phyloP scores from a whole-genome alignment of 306 rosid genomes.

The Rubus parviflorus region DNA sequence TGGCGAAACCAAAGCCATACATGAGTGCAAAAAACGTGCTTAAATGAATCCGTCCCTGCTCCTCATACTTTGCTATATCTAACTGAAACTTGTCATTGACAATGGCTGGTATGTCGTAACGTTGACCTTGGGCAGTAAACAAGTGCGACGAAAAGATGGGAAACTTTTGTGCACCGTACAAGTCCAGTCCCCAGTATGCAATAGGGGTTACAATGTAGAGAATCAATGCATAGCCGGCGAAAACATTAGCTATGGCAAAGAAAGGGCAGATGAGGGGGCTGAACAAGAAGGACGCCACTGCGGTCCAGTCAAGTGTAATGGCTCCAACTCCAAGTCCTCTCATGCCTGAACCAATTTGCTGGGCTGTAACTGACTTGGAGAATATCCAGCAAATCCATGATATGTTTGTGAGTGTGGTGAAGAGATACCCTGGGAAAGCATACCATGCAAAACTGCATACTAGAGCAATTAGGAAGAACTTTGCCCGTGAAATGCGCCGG shows the following conservation, averaged over 20 bases:
- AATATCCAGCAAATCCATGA: slow-evolving; percentile 84
- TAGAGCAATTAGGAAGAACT: slow-evolving; percentile 71
- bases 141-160: slow-evolving; percentile 80
- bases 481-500: slow-evolving; percentile 45
- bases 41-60: slow-evolving; percentile 62
- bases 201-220: slow-evolving; percentile 51
- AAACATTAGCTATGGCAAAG: slow-evolving; percentile 69
- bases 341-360: slow-evolving; percentile 85
- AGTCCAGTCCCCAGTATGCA: slow-evolving; percentile 65
- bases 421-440: slow-evolving; percentile 64
- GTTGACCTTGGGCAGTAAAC: slow-evolving; percentile 58
- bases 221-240: slow-evolving; percentile 49
- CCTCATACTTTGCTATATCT: slow-evolving; percentile 35
- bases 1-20: slow-evolving; percentile 78
- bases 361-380: slow-evolving; percentile 79
- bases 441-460: slow-evolving; percentile 74
- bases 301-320: slow-evolving; percentile 68
- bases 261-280: slow-evolving; percentile 80
- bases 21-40: slow-evolving; percentile 68
- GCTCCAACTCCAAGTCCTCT: slow-evolving; percentile 78
- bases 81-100: slow-evolving; percentile 66
- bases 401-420: slow-evolving; percentile 71
- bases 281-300: slow-evolving; percentile 67
- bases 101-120: slow-evolving; percentile 53
- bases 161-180: slow-evolving; percentile 48